Evolutionary conservation across 2,329 filamentous ascomycete genomes (phyloP).

Genomic region (Aspergillus fructus): DNA sequence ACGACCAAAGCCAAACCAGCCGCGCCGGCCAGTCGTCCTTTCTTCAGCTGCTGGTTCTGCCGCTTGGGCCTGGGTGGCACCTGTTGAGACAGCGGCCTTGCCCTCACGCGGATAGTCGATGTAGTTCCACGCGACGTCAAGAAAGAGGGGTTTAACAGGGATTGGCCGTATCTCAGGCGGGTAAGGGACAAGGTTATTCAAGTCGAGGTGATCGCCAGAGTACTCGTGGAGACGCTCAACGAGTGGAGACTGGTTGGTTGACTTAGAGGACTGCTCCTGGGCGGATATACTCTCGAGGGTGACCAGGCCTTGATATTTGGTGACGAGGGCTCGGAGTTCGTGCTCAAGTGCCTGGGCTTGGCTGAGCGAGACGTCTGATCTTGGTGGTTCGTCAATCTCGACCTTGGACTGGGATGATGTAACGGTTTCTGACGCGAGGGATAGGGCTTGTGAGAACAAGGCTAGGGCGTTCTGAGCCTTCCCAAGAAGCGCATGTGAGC

Average conservation of each 20-base stretch:
- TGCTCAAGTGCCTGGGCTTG: conserved; percentile 60
- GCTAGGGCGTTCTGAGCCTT: conserved; percentile 79
- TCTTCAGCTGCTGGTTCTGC: conserved; percentile 33
- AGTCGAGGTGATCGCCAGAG: conserved; percentile 67
- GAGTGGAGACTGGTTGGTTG: conserved; percentile 56
- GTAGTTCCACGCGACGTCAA: conserved; percentile 97
- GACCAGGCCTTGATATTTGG: conserved; percentile 80
- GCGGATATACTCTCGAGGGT: conserved; percentile 69
- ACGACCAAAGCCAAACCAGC: conserved; percentile 73
- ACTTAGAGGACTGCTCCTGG: conserved; percentile 43
- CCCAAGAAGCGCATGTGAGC: conserved; percentile 74
- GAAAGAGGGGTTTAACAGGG: conserved; percentile 91
- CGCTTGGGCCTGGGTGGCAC: conserved; percentile 24
- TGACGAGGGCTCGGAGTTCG: conserved; percentile 69
- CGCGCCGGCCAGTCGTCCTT: conserved; percentile 61
- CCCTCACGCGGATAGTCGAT: conserved; percentile 78
- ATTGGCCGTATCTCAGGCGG: conserved; percentile 80
- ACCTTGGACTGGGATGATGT: conserved; percentile 46
- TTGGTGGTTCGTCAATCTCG: conserved; percentile 55
- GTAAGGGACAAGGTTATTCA: conserved; percentile 80
- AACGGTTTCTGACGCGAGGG: conserved; percentile 57
- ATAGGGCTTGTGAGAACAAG: conserved; percentile 70
- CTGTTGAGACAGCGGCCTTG: conserved; percentile 14
- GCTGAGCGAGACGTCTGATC: conserved; percentile 63
- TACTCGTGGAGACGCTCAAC: conserved; percentile 76